phyloP scores from a whole-genome alignment of 1,139 yeast species.

The Kodamaea alishanica region DNA sequence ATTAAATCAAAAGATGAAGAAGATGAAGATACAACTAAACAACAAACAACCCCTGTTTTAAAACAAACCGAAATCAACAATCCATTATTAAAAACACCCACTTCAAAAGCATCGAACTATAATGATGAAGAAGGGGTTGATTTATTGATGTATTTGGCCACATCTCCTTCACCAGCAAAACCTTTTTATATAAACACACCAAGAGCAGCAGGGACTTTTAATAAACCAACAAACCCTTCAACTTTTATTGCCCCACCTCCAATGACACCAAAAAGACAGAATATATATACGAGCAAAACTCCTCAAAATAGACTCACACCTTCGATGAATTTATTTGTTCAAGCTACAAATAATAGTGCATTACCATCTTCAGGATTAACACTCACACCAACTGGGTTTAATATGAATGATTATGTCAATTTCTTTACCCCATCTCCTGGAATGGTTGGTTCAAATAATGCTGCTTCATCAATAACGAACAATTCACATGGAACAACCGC shows the following conservation, averaged over 20 bases:
- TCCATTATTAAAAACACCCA: conserved; percentile 36
- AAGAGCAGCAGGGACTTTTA: conserved; percentile 10
- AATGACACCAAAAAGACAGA: conserved; percentile 44
- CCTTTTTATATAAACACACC: conserved; percentile 38
- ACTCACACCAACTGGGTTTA: conserved; percentile 67
- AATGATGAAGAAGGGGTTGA: conserved; percentile 80
- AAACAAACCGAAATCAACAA: conserved; percentile 18
- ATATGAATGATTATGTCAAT: conserved; percentile 78
- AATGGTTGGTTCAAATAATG: conserved; percentile 17
- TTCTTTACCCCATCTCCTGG: conserved; percentile 75
- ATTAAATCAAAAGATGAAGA: conserved; percentile 7
- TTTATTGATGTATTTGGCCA: conserved; percentile 73
- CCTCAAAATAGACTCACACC: conserved; percentile 48
- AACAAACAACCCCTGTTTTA: conserved; percentile 36
- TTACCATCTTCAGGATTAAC: conserved; percentile 45
- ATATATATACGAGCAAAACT: conserved; percentile 29
- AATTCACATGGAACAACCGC: conserved; percentile 6
- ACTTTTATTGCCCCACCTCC: conserved; percentile 42
- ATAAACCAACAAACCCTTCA: conserved; percentile 5
- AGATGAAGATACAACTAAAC: conserved; percentile 10
- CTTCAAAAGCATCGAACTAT: conserved; percentile 20
- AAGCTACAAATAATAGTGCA: conserved; percentile 21
- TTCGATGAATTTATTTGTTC: conserved; percentile 30
- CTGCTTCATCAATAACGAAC: conserved; percentile 3
- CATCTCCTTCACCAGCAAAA: conserved; percentile 76